phyloP scores from a whole-genome alignment of 2,329 filamentous ascomycete species.

The Aspergillus tanneri region DNA sequence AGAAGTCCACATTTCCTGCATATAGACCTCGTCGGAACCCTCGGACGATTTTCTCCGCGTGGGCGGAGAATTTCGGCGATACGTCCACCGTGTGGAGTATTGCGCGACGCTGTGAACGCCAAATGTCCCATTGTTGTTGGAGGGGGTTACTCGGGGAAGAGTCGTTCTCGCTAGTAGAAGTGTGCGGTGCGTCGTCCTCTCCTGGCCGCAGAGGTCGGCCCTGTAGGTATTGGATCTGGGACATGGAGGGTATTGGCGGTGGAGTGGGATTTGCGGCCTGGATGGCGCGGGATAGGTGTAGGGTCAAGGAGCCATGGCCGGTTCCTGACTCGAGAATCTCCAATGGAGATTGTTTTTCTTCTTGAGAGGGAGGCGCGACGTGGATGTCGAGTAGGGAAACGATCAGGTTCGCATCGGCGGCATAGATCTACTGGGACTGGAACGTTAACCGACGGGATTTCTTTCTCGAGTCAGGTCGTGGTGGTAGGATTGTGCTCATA shows the following conservation, averaged over 20 bases:
- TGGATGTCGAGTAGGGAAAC: conserved; percentile 75
- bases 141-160: conserved; percentile 6
- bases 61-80: conserved; percentile 59
- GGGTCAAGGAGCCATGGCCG: conserved; percentile 75
- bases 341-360: conserved; percentile 46
- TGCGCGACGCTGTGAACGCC: conserved; percentile 58
- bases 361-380: conserved; percentile 44
- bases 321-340: conserved; percentile 84
- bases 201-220: conserved; percentile 25
- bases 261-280: conserved; percentile 67
- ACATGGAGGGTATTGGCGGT: conserved; percentile 42
- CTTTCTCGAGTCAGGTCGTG: not conserved
- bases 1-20: conserved; percentile 68
- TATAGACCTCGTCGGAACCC: conserved; percentile 71
- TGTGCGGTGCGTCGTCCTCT: conserved; percentile 17
- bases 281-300: conserved; percentile 72
- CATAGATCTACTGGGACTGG: conserved; percentile 61
- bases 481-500: conserved; percentile 38
- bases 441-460: not conserved
- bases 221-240: conserved; percentile 33
- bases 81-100: conserved; percentile 75
- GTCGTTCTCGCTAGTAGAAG: not conserved
- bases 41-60: conserved; percentile 64
- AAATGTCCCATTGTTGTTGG: conserved; percentile 45
- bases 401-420: conserved; percentile 71